Evolutionary conservation across 768 basidiomycete species (phyloP).

Genomic region (Clathrus columnatus): DNA sequence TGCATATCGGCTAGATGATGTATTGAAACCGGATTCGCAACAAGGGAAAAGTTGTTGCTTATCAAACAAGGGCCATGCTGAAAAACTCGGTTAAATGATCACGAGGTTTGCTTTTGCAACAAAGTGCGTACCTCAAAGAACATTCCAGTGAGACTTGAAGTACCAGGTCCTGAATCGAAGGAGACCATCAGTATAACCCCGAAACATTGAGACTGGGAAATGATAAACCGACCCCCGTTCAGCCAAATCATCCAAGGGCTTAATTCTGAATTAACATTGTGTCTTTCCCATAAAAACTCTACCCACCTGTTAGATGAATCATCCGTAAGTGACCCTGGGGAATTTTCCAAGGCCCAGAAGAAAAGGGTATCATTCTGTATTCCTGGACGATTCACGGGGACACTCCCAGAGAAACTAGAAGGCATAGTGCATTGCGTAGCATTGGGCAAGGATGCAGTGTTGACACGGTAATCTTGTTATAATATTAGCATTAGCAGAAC

Average conservation of each 20-base stretch:
- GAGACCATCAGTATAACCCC: too few relatives aligned
- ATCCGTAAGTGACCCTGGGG: slow-evolving; percentile 28
- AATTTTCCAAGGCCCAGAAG: slow-evolving; percentile 33
- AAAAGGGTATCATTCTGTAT: slow-evolving; percentile 31
- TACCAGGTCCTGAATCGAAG: slow-evolving; percentile 12
- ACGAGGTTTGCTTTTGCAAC: not conserved
- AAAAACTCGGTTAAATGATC: not conserved
- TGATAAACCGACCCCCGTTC: slow-evolving; percentile 48
- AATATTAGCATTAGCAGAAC: too few relatives aligned
- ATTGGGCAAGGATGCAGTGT: too few relatives aligned
- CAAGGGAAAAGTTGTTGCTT: slow-evolving; percentile 38
- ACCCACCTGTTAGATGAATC: too few relatives aligned
- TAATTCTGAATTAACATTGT: too few relatives aligned
- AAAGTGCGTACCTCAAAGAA: slow-evolving; percentile 9
- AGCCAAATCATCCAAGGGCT: slow-evolving; percentile 75
- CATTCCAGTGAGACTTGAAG: slow-evolving; percentile 14
- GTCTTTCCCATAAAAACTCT: too few relatives aligned
- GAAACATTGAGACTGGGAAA: not conserved
- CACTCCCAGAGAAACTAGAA: slow-evolving; percentile 30
- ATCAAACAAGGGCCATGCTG: slow-evolving; percentile 63
- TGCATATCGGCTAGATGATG: slow-evolving; percentile 41
- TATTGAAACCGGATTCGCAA: slow-evolving; percentile 45
- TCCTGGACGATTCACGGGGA: slow-evolving; percentile 23
- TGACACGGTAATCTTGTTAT: too few relatives aligned
- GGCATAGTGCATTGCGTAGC: slow-evolving; percentile 24